Conservation (phyloP, 352 stramenopile genomes). For the Peronospora farinosa region DNA sequence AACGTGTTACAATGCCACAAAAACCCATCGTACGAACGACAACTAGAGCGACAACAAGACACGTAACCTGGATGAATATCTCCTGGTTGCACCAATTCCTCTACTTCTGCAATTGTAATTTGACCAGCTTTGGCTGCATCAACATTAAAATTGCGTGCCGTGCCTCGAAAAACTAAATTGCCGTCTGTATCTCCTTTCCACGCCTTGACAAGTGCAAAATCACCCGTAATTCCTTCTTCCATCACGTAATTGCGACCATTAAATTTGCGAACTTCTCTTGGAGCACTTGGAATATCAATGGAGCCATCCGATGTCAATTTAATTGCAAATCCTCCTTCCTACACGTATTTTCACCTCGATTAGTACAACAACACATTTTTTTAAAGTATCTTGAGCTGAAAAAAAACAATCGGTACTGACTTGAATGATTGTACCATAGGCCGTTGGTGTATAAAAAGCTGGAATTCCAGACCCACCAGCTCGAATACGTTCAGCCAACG, state of each 20-base stretch:
- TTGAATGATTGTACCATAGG: conserved; percentile 89
- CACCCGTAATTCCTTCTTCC: conserved; percentile 91
- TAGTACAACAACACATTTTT: background rate
- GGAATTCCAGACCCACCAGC: conserved; percentile 92
- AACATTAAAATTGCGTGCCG: conserved; percentile 95
- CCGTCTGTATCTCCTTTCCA: conserved; percentile 94
- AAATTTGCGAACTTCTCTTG: conserved; percentile 69
- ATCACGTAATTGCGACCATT: conserved; percentile 92
- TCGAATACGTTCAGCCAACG: conserved; percentile 89
- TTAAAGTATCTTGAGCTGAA: background rate
- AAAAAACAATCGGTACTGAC: conserved; percentile 15
- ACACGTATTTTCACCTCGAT: background rate
- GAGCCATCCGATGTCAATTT: conserved; percentile 66
- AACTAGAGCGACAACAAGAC: too few species aligned
- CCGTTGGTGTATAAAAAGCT: conserved; percentile 94
- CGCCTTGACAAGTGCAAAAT: conserved; percentile 93
- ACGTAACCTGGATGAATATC: conserved; percentile 82
- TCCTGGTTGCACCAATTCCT: conserved; percentile 91
- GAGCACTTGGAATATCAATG: conserved; percentile 56
- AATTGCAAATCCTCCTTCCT: conserved; percentile 75
- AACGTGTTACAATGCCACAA: background rate
- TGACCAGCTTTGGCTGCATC: conserved; percentile 91
- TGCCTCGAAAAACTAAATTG: conserved; percentile 94
- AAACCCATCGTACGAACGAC: background rate
- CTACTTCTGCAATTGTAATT: conserved; percentile 92